Evolutionary conservation across 2,329 filamentous ascomycete genomes (phyloP), one percentile per base, ranked within the genome.

Genomic region (Colletotrichum godetiae): DNA sequence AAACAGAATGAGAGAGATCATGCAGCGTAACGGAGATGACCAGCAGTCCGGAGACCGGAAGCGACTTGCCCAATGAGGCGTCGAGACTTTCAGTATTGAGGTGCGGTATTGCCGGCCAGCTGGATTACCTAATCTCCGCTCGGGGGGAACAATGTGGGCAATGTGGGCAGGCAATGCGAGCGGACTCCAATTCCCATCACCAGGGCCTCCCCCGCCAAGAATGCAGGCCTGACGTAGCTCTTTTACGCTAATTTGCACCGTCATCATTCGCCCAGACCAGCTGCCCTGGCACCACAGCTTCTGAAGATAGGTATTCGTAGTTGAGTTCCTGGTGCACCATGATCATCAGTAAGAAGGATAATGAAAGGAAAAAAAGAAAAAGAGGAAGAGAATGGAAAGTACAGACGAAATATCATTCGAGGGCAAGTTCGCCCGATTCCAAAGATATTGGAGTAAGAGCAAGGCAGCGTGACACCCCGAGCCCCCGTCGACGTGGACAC

Each of bases 181-280:
- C 33, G 35, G 58, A 42, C 58, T 42, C 22, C 29, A 58, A 35
- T n/a, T 33, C 35, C 37, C 59, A 63, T 15, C 66, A 33, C 46
- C 49, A 57, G 60, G 35, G 27, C 66, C 27, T 63, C 49, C 53
- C 42, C 59, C 67, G 29, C 31, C 58, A 24, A 53, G 46, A 72
- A 57, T 52, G 56, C 33, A 42, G 29, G 46, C 67, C 61, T 73
- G 71, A 73, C 71, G 71, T 73, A 73, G 56, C 56, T 53, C 42
- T 22, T 64, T 35, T 33, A 35, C 60, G 56, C 59, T 53, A 62
- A 37, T 52, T 49, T 72, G 22, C 29, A 72, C 27, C 71, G 56
- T 71, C 71, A 73, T 64, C 70, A 55, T 37, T 67, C 58, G 27
- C 42, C 46, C 29, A 33, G 49, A 57, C 52, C 67, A 57, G 60